A percentile compares a stretch with the other conserved stretches of the same genome.
Conservation (phyloP, 345 rosid species). For the Citrus trifoliata region DNA sequence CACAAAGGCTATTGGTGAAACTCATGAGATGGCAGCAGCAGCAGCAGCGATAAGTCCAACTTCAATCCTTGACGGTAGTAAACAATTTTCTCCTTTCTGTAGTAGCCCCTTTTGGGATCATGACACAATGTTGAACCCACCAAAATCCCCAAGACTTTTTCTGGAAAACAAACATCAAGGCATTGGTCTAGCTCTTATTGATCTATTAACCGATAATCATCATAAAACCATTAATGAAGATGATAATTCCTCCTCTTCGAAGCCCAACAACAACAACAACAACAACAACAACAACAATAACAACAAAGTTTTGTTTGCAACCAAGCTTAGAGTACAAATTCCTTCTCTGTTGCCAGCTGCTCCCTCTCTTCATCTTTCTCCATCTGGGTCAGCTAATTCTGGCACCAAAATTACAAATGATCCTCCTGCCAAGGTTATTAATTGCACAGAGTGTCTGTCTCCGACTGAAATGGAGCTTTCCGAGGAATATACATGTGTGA, state of each 20-base stretch:
- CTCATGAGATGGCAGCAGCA: constrained; percentile 20
- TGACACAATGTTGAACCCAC: constrained; percentile 10
- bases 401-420: constrained; percentile 22
- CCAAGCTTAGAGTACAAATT: constrained; percentile 51
- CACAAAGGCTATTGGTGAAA: constrained; percentile 38
- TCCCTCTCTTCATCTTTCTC: constrained; percentile 22
- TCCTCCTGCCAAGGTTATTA: constrained; percentile 18
- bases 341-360: constrained; percentile 26
- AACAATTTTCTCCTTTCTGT: constrained; percentile 37
- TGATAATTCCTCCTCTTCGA: neutral
- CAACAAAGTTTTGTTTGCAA: constrained; percentile 44
- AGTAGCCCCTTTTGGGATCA: constrained; percentile 26
- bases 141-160: constrained; percentile 34
- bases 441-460: constrained; percentile 20
- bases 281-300: too few species aligned
- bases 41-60: constrained; percentile 48
- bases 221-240: constrained; percentile 11
- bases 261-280: constrained; percentile 27
- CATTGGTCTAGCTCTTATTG: constrained; percentile 58
- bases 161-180: constrained; percentile 31
- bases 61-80: constrained; percentile 52
- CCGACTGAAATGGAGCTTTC: constrained; percentile 67
- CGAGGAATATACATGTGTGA: constrained; percentile 86
- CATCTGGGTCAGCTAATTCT: constrained; percentile 27
- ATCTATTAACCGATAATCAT: constrained; percentile 2